Base-by-base conservation (phyloP, 225 moss, liverwort and hornwort genomes). In the Rhytidiadelphus loreus region DNA sequence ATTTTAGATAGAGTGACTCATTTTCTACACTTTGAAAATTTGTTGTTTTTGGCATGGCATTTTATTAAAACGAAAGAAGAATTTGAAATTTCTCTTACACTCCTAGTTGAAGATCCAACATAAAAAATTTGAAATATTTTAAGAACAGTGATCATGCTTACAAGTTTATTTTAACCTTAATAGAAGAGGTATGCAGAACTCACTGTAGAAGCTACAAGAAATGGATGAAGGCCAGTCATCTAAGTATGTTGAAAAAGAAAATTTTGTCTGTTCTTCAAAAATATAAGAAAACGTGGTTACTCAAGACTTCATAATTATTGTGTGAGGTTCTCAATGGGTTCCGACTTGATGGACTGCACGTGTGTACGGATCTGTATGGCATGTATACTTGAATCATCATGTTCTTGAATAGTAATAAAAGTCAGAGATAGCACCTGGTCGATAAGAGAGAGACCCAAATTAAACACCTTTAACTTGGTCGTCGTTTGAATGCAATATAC, bases 241-340 rank as follows among this genome's bases (percentile, higher is more conserved):
- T 16, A 41, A 70, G 4, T 70, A 41, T 46, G 1, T 19, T 30
- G 5, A 73, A 72, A 43, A 43, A 43, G 3, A 9, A 10, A 9
- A 3, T 44, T 17, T 44, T 44, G 43, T 73, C 7, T 46, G 46
- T 30, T 16, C 18, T 46, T 11, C 11, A 29, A 30, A 0, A 2
- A 44, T 72, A 2, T 1, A 0, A 44, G n/a, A 0, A 28, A 44
- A 6, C 18, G 9, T 73, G 30, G 6, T 48, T 30, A 30, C 11
- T 74, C 0, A 0, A 0, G 10, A 10, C 74, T 30, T 71, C 5
- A 43, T 44, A 44, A 71, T 28, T 43, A 15, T 26, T 71, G 16
- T n/a, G 3, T 8, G 26, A 41, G 70, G 4, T 41, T 41, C 1
- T 41, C 25, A 25, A 43, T 43, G 28, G 5, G 0, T 44, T 72